Evolutionary conservation across 495 filamentous ascomycete genomes (phyloP), one percentile per base, ranked within the genome.

Genomic region (Neohortaea acidophila): DNA sequence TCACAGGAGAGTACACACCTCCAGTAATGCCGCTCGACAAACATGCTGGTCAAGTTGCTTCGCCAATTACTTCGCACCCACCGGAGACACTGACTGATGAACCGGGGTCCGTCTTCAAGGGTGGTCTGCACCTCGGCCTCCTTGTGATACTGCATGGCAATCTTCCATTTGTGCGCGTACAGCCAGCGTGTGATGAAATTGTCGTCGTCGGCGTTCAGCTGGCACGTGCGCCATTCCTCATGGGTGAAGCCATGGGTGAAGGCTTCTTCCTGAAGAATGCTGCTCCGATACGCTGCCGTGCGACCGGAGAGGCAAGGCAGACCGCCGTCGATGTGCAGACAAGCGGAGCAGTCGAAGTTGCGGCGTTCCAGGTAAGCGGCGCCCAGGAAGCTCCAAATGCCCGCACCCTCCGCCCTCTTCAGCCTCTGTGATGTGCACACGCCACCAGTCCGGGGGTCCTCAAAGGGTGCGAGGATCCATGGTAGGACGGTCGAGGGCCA

Each of bases 341-440:
- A 86, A 8, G 84, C 81, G 30, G 80, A 82, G 55, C 83, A 86
- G 57, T 92, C 84, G 53, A 87, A 92, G 53, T 87, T 89, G 31
- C 84, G 68, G 26, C 84, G 67, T 51, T 85, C 78, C 33, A 92
- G 75, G 53, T 92, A 92, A 22, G 77, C 64, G 19, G 81, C 79
- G 1, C 81, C 83, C 12, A 92, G 67, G 59, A 77, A 92, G 47
- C 77, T 75, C 71, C 70, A 89, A 36, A 77, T 54, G 26, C 67
- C 72, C 9, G 69, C 75, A 9, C 58, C 52, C 42, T 61, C 62
- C 21, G 75, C 63, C 32, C 82, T 73, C 45, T 76, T 77, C 41
- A 89, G 69, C 33, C 80, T 63, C 59, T 92, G 84, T 49, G 77
- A 84, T 21, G 84, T 82, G 2, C 82, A 82, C 38, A 85, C 84